Conservation (phyloP, 495 filamentous ascomycete genomes). For the Lichenothelia convexa region DNA sequence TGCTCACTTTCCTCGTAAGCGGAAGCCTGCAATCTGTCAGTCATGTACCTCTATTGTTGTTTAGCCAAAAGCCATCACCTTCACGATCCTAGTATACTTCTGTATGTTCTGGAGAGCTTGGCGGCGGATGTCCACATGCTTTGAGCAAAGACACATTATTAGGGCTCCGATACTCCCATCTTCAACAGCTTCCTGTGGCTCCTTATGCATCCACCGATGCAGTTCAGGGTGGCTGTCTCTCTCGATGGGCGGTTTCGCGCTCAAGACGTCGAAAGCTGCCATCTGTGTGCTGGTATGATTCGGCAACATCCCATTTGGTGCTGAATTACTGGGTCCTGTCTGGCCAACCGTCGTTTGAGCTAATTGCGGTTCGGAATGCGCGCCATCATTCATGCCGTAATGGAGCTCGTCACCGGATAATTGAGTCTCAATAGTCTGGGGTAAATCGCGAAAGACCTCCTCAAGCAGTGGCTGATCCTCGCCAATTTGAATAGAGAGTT, state of each 20-base stretch:
- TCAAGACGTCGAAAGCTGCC: not conserved
- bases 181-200: constrained; percentile 53
- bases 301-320: not conserved
- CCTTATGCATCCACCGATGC: constrained; percentile 52
- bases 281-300: not conserved
- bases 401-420: not conserved
- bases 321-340: not conserved
- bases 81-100: constrained; percentile 45
- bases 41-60: too few relatives aligned
- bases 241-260: constrained; percentile 16
- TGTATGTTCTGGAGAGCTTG: constrained; percentile 53
- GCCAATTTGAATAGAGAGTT: constrained; percentile 26
- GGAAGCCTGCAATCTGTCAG: constrained; percentile 28
- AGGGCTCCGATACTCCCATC: constrained; percentile 49
- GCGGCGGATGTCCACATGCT: constrained; percentile 50
- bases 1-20: constrained; percentile 60
- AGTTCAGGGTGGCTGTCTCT: constrained; percentile 39
- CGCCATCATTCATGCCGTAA: not conserved
- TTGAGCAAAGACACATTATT: constrained; percentile 55
- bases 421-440: not conserved
- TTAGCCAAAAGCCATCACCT: too few relatives aligned
- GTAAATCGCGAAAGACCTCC: not conserved
- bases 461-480: constrained; percentile 18
- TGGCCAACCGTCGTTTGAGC: not conserved
- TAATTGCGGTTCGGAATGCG: too few relatives aligned